Percentiles rank a stretch among this genome's conserved stretches.
Conservation (phyloP, 1,139 yeast species). For the Yamadazyma spencermartinsiae region DNA sequence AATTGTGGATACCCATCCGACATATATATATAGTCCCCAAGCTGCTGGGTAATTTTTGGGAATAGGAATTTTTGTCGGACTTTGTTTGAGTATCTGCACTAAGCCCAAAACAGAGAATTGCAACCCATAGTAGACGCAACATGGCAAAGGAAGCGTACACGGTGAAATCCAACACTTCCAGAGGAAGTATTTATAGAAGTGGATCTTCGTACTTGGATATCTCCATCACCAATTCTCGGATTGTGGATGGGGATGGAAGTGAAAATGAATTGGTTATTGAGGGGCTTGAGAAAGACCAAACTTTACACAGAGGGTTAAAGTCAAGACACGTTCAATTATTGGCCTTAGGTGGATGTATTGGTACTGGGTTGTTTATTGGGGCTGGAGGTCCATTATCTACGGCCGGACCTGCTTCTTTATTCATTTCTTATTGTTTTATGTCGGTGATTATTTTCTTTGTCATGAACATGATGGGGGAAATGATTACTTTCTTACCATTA, state of each 20-base stretch:
- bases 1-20: not conserved
- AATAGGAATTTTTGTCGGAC: not conserved
- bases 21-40: not conserved
- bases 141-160: slow-evolving; percentile 15
- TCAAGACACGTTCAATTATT: slow-evolving; percentile 40
- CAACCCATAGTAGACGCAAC: not conserved
- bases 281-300: slow-evolving; percentile 9
- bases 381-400: slow-evolving; percentile 45
- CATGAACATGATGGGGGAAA: slow-evolving; percentile 61
- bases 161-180: slow-evolving; percentile 16
- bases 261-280: slow-evolving; percentile 2
- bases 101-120: not conserved
- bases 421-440: slow-evolving; percentile 49
- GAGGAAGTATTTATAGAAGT: slow-evolving; percentile 19
- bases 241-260: slow-evolving; percentile 27
- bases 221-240: slow-evolving; percentile 34
- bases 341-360: slow-evolving; percentile 43
- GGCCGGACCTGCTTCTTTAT: slow-evolving; percentile 54
- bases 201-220: slow-evolving; percentile 28
- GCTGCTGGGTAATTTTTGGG: no score
- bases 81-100: not conserved
- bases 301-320: slow-evolving; percentile 15
- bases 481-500: slow-evolving; percentile 58
- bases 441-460: slow-evolving; percentile 54
- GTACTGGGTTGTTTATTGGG: slow-evolving; percentile 48